Evolutionary conservation across 2,329 filamentous ascomycete genomes (phyloP).

Genomic region (Chalaropsis ovoidea): DNA sequence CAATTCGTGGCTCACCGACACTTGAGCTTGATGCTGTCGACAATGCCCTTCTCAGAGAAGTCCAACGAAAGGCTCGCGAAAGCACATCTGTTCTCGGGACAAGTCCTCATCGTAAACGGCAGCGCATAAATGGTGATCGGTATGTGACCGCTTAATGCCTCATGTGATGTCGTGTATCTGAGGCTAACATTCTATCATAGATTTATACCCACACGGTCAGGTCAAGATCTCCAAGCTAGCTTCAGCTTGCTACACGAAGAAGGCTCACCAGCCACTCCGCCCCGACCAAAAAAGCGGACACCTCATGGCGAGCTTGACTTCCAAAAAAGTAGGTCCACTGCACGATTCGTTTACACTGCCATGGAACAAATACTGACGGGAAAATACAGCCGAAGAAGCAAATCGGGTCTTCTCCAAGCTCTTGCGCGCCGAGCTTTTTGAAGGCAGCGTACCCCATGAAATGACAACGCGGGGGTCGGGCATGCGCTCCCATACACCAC

Average conservation of each 20-base stretch:
- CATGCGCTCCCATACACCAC: slow-evolving; percentile 60
- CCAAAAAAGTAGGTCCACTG: slow-evolving; percentile 61
- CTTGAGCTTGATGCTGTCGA: slow-evolving; percentile 44
- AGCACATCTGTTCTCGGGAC: slow-evolving; percentile 43
- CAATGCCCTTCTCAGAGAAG: slow-evolving; percentile 42
- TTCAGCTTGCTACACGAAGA: slow-evolving; percentile 88
- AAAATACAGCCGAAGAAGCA: slow-evolving; percentile 65
- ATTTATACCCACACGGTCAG: slow-evolving; percentile 89
- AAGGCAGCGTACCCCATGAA: slow-evolving; percentile 71
- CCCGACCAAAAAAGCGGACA: slow-evolving; percentile 70
- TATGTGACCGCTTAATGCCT: slow-evolving; percentile 31
- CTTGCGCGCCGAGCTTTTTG: slow-evolving; percentile 84
- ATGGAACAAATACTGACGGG: not conserved
- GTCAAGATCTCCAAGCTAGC: slow-evolving; percentile 85
- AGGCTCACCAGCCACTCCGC: slow-evolving; percentile 83
- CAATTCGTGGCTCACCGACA: slow-evolving; percentile 31
- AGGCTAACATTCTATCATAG: slow-evolving; percentile 40
- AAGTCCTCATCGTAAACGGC: slow-evolving; percentile 50
- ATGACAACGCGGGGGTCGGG: slow-evolving; percentile 22
- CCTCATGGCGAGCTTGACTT: slow-evolving; percentile 88
- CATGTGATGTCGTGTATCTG: not conserved
- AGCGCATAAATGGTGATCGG: slow-evolving; percentile 53
- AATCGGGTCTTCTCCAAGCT: slow-evolving; percentile 86
- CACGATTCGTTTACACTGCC: slow-evolving; percentile 16
- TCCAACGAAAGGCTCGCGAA: slow-evolving; percentile 35